These are phyloP conservation scores for Acacia melanoxylon DNA, from an alignment of 306 rosid genomes.

Conservation along the genomic window DNA sequence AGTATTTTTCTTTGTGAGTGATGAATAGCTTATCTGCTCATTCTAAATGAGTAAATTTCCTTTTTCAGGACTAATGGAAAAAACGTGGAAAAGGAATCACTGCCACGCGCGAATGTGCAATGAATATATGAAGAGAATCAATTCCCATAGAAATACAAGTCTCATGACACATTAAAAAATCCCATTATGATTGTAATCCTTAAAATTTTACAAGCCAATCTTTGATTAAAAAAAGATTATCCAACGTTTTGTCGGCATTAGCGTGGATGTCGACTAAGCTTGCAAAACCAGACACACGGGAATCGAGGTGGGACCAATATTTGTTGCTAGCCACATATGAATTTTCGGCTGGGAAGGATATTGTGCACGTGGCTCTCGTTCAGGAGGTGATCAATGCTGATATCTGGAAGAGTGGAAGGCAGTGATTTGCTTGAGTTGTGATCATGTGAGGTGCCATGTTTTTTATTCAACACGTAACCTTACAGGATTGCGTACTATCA, in stretches of 20 bases:
- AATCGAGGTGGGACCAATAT: too few species aligned
- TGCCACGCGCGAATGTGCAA: not conserved
- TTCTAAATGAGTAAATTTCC: too few species aligned
- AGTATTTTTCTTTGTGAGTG: not conserved
- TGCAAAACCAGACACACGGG: not conserved
- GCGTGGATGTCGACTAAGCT: not conserved
- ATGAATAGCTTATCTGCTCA: not conserved
- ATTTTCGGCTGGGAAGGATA: too few species aligned
- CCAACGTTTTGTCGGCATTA: not conserved
- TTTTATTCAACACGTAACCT: not conserved
- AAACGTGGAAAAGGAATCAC: not conserved
- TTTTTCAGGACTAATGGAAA: not conserved
- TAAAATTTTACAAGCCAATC: not conserved
- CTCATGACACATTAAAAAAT: not conserved
- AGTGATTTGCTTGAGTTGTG: not conserved
- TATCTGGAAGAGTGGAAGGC: not conserved
- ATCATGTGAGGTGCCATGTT: not conserved
- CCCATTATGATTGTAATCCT: too few species aligned
- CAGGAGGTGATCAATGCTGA: not conserved
- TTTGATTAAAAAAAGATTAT: not conserved
- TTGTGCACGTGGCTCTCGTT: too few species aligned
- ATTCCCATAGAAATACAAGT: not conserved
- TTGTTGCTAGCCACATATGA: too few species aligned
- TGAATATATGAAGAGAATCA: not conserved
- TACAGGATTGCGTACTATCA: not conserved